Conservation (phyloP, 495 filamentous ascomycete species). For the Aspergillus steynii region DNA sequence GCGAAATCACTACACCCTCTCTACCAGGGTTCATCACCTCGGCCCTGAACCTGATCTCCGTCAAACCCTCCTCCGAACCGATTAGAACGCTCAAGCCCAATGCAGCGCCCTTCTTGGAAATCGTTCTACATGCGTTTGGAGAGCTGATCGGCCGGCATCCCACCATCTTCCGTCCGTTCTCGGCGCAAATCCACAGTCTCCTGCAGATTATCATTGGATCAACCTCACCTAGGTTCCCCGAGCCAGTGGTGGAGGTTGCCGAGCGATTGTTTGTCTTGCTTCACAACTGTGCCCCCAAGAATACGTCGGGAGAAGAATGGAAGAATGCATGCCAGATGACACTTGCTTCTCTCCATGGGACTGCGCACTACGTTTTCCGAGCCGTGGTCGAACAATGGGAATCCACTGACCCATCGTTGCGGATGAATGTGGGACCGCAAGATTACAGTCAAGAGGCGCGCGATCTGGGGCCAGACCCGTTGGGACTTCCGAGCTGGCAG, state of each 20-base stretch:
- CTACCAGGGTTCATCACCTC: conserved; percentile 71
- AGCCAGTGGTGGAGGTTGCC: conserved; percentile 50
- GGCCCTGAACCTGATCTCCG: conserved; percentile 67
- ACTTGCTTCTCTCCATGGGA: conserved; percentile 62
- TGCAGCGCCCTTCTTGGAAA: conserved; percentile 53
- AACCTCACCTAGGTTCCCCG: conserved; percentile 38
- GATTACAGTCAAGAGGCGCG: conserved; percentile 40
- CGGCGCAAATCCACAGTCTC: conserved; percentile 61
- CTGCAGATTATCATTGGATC: conserved; percentile 49
- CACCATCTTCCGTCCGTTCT: conserved; percentile 75
- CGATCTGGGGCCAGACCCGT: conserved; percentile 34
- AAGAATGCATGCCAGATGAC: conserved; percentile 57
- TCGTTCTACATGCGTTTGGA: conserved; percentile 62
- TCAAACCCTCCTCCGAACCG: conserved; percentile 38
- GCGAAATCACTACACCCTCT: conserved; percentile 84
- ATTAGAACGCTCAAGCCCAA: conserved; percentile 43
- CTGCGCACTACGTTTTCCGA: conserved; percentile 72
- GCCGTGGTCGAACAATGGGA: conserved; percentile 77
- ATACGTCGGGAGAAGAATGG: conserved; percentile 73
- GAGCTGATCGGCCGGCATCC: conserved; percentile 74
- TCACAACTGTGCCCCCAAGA: conserved; percentile 75
- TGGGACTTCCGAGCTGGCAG: conserved; percentile 66
- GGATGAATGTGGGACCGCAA: conserved; percentile 24
- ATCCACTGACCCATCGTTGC: conserved; percentile 44
- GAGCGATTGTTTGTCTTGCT: conserved; percentile 65